Evolutionary conservation across 495 filamentous ascomycete genomes (phyloP).

Genomic region (Penicillium verhagenii): DNA sequence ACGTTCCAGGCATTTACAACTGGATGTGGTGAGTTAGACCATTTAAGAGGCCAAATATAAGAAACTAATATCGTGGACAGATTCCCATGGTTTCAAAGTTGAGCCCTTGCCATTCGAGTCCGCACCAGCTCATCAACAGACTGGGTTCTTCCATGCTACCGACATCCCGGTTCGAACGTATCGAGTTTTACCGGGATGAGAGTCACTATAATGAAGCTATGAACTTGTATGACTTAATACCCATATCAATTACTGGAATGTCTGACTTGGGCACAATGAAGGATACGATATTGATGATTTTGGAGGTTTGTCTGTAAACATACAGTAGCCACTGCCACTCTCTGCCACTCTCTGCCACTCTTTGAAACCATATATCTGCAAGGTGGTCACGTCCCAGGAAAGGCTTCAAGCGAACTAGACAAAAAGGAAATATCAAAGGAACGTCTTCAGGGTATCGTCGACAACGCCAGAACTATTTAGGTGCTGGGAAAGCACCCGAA

Average conservation of each 20-base stretch:
- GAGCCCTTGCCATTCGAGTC: slow-evolving; percentile 46
- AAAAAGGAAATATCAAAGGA: not conserved
- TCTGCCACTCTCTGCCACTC: too few relatives aligned
- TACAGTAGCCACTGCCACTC: not conserved
- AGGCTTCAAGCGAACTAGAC: not conserved
- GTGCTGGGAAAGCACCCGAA: not conserved
- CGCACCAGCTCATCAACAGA: slow-evolving; percentile 46
- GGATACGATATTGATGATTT: too few relatives aligned
- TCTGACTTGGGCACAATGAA: too few relatives aligned
- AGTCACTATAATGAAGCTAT: not conserved
- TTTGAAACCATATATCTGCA: not conserved
- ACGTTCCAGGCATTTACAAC: slow-evolving; percentile 58
- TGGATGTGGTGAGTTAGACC: slow-evolving; percentile 53
- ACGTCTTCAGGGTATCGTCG: slow-evolving; percentile 12
- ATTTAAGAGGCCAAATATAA: not conserved
- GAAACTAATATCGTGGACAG: slow-evolving; percentile 17
- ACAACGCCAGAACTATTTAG: not conserved
- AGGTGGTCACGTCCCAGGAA: not conserved
- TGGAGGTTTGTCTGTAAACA: not conserved
- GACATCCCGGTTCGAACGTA: slow-evolving; percentile 50
- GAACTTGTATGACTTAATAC: not conserved
- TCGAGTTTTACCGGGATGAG: slow-evolving; percentile 21
- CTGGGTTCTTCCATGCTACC: slow-evolving; percentile 57
- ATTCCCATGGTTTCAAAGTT: slow-evolving; percentile 34
- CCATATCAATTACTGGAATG: too few relatives aligned